Base-by-base conservation (phyloP, 2,329 filamentous ascomycete genomes). In the Hysterium pulicare region DNA sequence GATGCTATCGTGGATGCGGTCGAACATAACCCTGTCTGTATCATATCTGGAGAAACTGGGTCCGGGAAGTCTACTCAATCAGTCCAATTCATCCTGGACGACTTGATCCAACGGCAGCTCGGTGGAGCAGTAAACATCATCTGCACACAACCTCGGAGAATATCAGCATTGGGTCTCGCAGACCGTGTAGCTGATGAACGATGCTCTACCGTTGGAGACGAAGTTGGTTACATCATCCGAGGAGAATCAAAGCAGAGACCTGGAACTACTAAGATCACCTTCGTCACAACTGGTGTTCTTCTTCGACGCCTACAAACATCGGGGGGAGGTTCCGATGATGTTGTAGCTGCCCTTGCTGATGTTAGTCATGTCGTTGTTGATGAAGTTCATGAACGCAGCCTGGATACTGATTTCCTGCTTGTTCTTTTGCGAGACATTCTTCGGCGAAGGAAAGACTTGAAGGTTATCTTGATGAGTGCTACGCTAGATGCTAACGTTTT, bases 1-100 rank as follows among this genome's bases (percentile, higher is more conserved):
- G 83, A 91, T 16, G 74, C 77, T 1, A 87, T 98, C 22, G 81
- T 97, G 8, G 66, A 78, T 16, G 86, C 87, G 0, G 87, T 98
- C 37, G 77, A 77, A 32, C 72, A 76, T 4, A 82, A 91, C 58
- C 85, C 96, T 65, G 90, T 98, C 38, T 95, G 89, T 1, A 96
- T 98, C 57, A 93, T 98, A 55, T 94, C 90, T 33, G 93, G 93
- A 53, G 93, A 97, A 69, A 98, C 93, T 3, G 93, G 93, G 40
- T 95, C 89, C 15, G 93, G 93, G 60, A 98, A 98, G 68, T 95
- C 88, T 37, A 97, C 93, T 0, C 93, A 98, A 65, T 93, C 89
- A 2, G 89, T 97, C 24, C 93, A 98, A 64, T 98, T 97, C 66
- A 78, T 98, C 33, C 75, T 98, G 1, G 93, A 98, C 57, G 88